These are phyloP conservation scores for Gossypium raimondii DNA, from an alignment of 345 rosid species.

Conservation along the genomic window DNA sequence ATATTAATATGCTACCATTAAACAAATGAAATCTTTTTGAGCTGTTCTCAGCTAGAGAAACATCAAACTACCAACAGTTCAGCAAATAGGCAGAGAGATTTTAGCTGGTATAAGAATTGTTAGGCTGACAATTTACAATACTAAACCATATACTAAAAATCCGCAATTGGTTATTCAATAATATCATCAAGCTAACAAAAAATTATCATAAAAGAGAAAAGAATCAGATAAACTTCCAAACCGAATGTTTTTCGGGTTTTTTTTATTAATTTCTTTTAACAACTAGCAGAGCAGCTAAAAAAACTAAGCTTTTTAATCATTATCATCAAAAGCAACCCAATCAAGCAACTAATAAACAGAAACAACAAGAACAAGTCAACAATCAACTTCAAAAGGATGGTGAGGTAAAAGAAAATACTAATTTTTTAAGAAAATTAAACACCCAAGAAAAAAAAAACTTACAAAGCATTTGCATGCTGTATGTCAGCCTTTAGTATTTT, in stretches of 20 bases:
- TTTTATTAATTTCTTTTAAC: neutral
- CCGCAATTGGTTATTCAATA: neutral
- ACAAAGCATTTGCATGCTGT: constrained; percentile 46
- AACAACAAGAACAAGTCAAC: neutral
- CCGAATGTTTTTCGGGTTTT: neutral
- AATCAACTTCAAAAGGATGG: constrained; percentile 8
- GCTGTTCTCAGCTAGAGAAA: neutral
- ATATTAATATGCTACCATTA: neutral
- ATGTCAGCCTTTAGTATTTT: constrained; percentile 43
- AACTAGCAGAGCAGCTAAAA: constrained; percentile 5
- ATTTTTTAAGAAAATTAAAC: neutral
- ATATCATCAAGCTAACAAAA: constrained; percentile 3
- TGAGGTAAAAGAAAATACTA: neutral
- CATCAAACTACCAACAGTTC: neutral
- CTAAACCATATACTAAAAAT: neutral
- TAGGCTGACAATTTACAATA: neutral
- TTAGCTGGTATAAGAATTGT: neutral
- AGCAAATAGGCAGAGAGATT: neutral
- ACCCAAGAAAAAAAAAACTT: constrained; percentile 19
- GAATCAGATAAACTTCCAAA: neutral
- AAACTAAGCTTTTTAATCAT: constrained; percentile 1
- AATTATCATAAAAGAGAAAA: neutral
- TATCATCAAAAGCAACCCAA: constrained; percentile 7
- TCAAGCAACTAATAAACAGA: neutral
- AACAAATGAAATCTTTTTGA: neutral